phyloP scores from a whole-genome alignment of 2,329 filamentous ascomycete genomes.

The Fusarium bulbicola region DNA sequence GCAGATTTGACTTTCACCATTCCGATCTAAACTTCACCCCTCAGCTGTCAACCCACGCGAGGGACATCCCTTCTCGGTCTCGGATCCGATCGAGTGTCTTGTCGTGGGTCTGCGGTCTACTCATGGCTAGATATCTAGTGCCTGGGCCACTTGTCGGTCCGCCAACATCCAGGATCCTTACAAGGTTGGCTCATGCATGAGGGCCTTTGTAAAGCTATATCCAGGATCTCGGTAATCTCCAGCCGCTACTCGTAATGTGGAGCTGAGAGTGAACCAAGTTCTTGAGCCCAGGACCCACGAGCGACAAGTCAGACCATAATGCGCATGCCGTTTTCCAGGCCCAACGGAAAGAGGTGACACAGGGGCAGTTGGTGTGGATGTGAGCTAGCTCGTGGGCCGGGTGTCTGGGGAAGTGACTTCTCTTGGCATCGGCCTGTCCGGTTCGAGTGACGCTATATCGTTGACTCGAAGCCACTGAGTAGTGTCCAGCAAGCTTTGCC shows the following conservation, averaged over 20 bases:
- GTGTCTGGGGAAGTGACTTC: neutral
- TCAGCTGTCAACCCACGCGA: neutral
- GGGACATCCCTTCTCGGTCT: neutral
- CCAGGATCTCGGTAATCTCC: neutral
- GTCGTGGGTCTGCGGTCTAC: neutral
- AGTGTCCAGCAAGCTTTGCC: neutral
- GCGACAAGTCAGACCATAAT: no score
- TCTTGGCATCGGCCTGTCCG: neutral
- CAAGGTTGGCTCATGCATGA: neutral
- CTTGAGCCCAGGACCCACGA: no score
- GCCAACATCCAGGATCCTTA: fast-evolving
- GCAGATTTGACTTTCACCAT: neutral
- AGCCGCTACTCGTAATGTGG: neutral
- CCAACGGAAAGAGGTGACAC: no score
- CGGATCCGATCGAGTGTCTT: neutral
- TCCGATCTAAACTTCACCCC: neutral
- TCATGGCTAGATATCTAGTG: fast-evolving
- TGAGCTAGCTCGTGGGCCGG: no score
- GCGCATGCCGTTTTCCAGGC: no score
- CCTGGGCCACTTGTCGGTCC: neutral
- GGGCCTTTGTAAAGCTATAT: fast-evolving
- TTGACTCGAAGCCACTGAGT: neutral
- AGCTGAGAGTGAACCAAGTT: no score
- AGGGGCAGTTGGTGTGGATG: no score
- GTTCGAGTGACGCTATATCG: neutral